phyloP scores from a whole-genome alignment of 257 asterid species.

The Solanum commersonii region DNA sequence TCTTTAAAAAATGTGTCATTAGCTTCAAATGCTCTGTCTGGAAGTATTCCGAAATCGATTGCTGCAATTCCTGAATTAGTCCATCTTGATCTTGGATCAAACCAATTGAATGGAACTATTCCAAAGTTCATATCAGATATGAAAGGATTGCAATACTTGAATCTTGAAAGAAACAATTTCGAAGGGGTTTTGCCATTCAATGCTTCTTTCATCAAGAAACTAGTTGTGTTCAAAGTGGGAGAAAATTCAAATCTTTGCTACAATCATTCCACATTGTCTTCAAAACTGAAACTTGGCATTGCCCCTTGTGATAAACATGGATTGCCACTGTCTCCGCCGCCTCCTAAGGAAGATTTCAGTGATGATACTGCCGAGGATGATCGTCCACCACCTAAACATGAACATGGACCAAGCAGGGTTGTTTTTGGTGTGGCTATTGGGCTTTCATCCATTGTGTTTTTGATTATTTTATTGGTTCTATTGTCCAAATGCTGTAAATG shows the following conservation, averaged over 20 bases:
- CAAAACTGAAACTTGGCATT: constrained; percentile 81
- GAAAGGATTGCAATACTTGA: constrained; percentile 63
- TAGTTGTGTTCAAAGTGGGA: constrained; percentile 60
- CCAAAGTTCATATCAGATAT: constrained; percentile 55
- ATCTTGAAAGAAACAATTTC: constrained; percentile 63
- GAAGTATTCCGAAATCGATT: constrained; percentile 60
- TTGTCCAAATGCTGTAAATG: constrained; percentile 75
- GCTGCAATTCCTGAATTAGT: constrained; percentile 47
- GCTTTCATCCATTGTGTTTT: constrained; percentile 71
- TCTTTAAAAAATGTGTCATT: constrained; percentile 52
- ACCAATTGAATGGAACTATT: constrained; percentile 72
- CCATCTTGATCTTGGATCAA: constrained; percentile 78
- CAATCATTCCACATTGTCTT: constrained; percentile 43
- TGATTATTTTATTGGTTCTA: constrained; percentile 74
- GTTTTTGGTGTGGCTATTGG: constrained; percentile 91
- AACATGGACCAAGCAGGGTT: constrained; percentile 74
- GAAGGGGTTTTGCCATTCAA: constrained; percentile 85
- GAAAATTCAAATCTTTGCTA: constrained; percentile 76
- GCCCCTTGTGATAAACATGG: constrained; percentile 83
- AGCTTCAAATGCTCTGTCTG: constrained; percentile 52
- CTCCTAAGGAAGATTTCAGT: constrained; percentile 44
- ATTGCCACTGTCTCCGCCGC: constrained; percentile 75
- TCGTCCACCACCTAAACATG: constrained; percentile 16
- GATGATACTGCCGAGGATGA: constrained; percentile 27
- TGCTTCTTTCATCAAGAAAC: constrained; percentile 43